phyloP scores from a whole-genome alignment of 306 rosid species.

The Glycine soja region DNA sequence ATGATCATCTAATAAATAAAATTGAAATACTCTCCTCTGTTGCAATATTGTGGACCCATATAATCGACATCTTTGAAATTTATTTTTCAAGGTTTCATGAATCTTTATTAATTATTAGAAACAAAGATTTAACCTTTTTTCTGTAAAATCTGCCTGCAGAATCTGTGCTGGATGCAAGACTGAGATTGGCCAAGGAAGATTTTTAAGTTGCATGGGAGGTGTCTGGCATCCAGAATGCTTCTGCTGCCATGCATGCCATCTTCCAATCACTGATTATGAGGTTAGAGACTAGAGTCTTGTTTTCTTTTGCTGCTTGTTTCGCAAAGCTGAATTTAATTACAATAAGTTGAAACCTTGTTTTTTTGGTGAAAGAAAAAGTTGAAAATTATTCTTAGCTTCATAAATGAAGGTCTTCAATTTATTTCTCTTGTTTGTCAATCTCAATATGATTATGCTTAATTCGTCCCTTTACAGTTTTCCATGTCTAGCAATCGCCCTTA shows the following conservation, averaged over 20 bases:
- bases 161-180: constrained; percentile 90
- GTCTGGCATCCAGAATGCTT: constrained; percentile 97
- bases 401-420: constrained; percentile 22
- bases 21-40: constrained; percentile 13
- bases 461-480: constrained; percentile 75
- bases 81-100: constrained; percentile 23
- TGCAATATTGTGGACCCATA: constrained; percentile 24
- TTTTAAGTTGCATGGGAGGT: constrained; percentile 84
- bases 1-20: constrained; percentile 8
- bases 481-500: constrained; percentile 79
- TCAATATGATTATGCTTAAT: constrained; percentile 38
- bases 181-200: constrained; percentile 84
- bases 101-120: constrained; percentile 14
- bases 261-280: constrained; percentile 91
- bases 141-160: constrained; percentile 54
- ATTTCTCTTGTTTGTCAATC: constrained; percentile 28
- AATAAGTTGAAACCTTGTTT: background rate
- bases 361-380: background rate
- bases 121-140: constrained; percentile 37
- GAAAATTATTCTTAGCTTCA: constrained; percentile 27
- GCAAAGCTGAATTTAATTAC: constrained; percentile 30
- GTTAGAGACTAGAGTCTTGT: constrained; percentile 48
- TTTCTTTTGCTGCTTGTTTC: constrained; percentile 28
- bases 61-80: background rate
- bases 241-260: constrained; percentile 75